Base-by-base conservation (phyloP, 108 stramenopile species). In the Chaetoceros tenuissimus region DNA sequence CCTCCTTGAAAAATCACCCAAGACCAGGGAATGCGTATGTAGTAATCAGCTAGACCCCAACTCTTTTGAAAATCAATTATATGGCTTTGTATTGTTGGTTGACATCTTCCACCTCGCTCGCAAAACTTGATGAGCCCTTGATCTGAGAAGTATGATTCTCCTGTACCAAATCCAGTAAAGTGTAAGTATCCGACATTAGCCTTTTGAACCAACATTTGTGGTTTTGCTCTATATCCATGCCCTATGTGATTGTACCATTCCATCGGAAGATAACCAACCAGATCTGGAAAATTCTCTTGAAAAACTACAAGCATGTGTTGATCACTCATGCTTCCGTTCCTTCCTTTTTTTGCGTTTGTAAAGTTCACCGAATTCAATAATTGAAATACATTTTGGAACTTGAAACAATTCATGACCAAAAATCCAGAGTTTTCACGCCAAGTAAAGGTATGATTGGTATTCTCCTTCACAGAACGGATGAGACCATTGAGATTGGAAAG, bases 1-100 rank as follows among this genome's bases (percentile, higher is more conserved):
- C 50, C 28, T 34, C 48, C 62, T 48, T 21, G 19, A 19, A 43
- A 20, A 0, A 27, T 3, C 10, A 53, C 51, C 51, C 49, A 50
- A 0, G 10, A 16, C 60, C 60, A 62, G 22, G 31, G 26, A 29
- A 66, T 2, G 16, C 24, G n/a, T 20, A n/a, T 51, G 26, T 62
- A 57, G 19, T 40, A 40, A 57, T 57, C 55, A 19, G 55, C 55
- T 21, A 31, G 17, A 3, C 27, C 27, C 55, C 55, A 57, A 3
- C 31, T 29, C 23, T 40, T 27, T 3, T 40, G 18, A 23, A 57
- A 57, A 40, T 40, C 34, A 40, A 5, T 13, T 40, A 5, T 13
- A 5, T 31, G 31, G 3, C 18, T 34, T n/a, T n/a, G n/a, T n/a
- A n/a, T n/a, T n/a, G n/a, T n/a, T 19, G 16, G 19, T 3, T 29